phyloP scores from a whole-genome alignment of 2,329 filamentous ascomycete genomes.

The Sarocladium kiliense region DNA sequence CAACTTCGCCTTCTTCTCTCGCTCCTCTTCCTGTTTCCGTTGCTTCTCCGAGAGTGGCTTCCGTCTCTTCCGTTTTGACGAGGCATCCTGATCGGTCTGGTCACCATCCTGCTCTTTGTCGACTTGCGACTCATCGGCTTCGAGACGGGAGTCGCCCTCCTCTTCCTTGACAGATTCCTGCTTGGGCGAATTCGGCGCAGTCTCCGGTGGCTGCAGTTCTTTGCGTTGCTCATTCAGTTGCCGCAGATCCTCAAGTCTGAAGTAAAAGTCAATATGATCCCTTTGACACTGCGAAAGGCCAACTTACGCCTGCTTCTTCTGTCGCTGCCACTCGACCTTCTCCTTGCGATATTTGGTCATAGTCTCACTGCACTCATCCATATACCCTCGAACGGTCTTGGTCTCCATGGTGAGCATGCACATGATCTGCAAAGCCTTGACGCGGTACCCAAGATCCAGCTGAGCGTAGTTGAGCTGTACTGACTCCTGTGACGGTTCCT shows the following conservation, averaged over 20 bases:
- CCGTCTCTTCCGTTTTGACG: constrained; percentile 49
- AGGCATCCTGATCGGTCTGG: constrained; percentile 61
- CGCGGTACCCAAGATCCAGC: constrained; percentile 78
- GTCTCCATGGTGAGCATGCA: constrained; percentile 83
- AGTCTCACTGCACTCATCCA: constrained; percentile 86
- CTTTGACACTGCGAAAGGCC: not conserved
- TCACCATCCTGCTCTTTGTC: constrained; percentile 58
- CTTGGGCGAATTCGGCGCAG: constrained; percentile 25
- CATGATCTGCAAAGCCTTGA: constrained; percentile 76
- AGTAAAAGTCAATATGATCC: constrained; percentile 20
- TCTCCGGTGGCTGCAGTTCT: constrained; percentile 47
- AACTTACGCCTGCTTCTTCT: constrained; percentile 61
- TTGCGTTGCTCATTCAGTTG: constrained; percentile 68
- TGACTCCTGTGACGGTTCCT: constrained; percentile 70
- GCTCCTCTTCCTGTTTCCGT: constrained; percentile 72
- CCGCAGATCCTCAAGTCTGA: constrained; percentile 65
- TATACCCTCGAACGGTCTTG: constrained; percentile 77
- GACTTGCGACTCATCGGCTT: constrained; percentile 55
- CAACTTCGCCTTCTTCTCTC: constrained; percentile 68
- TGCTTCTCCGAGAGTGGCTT: constrained; percentile 59
- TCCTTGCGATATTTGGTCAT: constrained; percentile 96
- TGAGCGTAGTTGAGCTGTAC: constrained; percentile 66
- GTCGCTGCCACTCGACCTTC: constrained; percentile 87
- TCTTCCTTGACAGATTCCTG: constrained; percentile 41
- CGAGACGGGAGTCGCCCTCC: constrained; percentile 57